Conservation (phyloP, 2,329 filamentous ascomycete species). For the Colletotrichum lentis region DNA sequence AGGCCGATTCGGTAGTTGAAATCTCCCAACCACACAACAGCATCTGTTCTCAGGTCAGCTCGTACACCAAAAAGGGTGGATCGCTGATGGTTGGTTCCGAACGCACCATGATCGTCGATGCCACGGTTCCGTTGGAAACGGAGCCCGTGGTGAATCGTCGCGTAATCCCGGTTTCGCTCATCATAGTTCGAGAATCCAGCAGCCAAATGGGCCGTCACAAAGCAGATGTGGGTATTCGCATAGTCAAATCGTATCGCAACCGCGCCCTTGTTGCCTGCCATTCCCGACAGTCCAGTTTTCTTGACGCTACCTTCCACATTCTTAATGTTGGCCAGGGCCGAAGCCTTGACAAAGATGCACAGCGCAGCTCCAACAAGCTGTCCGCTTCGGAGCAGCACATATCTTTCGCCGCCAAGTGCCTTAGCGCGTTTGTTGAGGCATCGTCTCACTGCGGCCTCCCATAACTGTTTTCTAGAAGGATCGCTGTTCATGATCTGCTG, state of each 20-base stretch:
- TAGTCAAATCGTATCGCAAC: conserved; percentile 96
- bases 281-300: conserved; percentile 92
- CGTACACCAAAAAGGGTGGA: not conserved
- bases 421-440: conserved; percentile 78
- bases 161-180: conserved; percentile 92
- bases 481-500: conserved; percentile 99
- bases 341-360: conserved; percentile 87
- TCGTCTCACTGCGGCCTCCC: conserved; percentile 82
- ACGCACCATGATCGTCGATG: conserved; percentile 85
- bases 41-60: conserved; percentile 52
- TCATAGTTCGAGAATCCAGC: conserved; percentile 97
- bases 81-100: conserved; percentile 9
- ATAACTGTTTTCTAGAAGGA: conserved; percentile 81
- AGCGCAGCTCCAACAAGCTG: conserved; percentile 94
- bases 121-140: conserved; percentile 89
- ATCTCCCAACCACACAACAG: conserved; percentile 94
- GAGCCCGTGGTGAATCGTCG: conserved; percentile 84
- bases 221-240: conserved; percentile 89
- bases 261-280: conserved; percentile 97
- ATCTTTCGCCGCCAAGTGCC: conserved; percentile 73
- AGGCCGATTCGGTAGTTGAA: conserved; percentile 98
- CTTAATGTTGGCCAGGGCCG: conserved; percentile 81
- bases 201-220: conserved; percentile 95
- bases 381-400: conserved; percentile 88
- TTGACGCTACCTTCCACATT: conserved; percentile 97